Conservation (phyloP, 768 basidiomycete genomes). For the Erythrobasidium yunnanense region DNA sequence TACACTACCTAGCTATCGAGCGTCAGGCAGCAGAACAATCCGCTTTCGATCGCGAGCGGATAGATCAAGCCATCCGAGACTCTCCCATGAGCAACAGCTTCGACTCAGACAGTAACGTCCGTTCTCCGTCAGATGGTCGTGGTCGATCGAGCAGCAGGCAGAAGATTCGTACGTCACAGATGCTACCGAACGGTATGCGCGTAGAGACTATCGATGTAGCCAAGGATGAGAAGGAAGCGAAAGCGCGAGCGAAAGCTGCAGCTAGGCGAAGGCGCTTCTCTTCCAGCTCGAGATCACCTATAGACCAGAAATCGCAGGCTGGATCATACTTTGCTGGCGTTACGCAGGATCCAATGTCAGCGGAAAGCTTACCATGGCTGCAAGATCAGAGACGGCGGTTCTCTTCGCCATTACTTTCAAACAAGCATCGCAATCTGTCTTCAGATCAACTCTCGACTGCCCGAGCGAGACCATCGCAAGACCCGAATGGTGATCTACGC, state of each 20-base stretch:
- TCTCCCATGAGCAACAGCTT: constrained; percentile 42
- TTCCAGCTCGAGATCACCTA: constrained; percentile 12
- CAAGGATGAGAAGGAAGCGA: constrained; percentile 31
- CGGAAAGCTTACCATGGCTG: constrained; percentile 35
- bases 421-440: constrained; percentile 29
- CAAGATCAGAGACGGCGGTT: constrained; percentile 12
- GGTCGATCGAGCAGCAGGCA: constrained; percentile 37
- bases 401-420: constrained; percentile 24
- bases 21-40: constrained; percentile 65
- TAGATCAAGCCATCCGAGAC: constrained; percentile 36
- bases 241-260: constrained; percentile 11
- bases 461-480: constrained; percentile 4
- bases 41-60: constrained; percentile 52
- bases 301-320: constrained; percentile 8
- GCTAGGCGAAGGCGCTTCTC: neutral
- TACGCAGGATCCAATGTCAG: too few relatives aligned
- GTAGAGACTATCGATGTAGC: constrained; percentile 77
- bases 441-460: constrained; percentile 30
- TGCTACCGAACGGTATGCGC: constrained; percentile 79
- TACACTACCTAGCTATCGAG: constrained; percentile 69
- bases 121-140: neutral
- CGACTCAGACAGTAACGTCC: neutral
- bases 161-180: constrained; percentile 49
- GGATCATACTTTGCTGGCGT: too few relatives aligned
- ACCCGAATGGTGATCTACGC: constrained; percentile 1